phyloP scores from a whole-genome alignment of 208 protist species.

The Porcisia deanei region DNA sequence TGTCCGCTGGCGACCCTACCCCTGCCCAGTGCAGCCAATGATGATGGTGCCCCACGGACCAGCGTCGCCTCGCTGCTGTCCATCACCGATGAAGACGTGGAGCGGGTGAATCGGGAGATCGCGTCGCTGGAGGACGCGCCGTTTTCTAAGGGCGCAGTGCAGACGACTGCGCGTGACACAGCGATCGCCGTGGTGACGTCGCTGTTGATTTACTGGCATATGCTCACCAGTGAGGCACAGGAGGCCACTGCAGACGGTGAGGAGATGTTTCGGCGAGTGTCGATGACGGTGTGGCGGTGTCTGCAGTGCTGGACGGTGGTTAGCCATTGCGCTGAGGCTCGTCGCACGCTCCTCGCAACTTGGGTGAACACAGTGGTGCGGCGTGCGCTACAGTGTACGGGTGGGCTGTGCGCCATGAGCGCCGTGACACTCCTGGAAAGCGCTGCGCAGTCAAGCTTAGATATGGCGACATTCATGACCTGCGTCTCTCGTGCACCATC shows the following conservation, averaged over 20 bases:
- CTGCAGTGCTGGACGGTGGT: constrained; percentile 6
- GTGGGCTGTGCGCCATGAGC: background rate
- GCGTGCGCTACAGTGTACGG: constrained; percentile 7
- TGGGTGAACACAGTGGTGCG: constrained; percentile 26
- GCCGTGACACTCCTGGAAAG: background rate
- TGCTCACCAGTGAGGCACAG: constrained; percentile 7
- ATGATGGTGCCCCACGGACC: background rate
- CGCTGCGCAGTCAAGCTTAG: background rate
- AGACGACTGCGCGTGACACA: background rate
- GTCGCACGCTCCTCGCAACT: background rate
- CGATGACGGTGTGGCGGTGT: constrained; percentile 19
- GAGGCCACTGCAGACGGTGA: background rate
- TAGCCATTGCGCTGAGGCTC: background rate
- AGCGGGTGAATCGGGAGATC: background rate
- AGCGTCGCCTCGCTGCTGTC: constrained; percentile 6
- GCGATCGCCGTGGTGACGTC: constrained; percentile 22
- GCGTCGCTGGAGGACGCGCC: background rate
- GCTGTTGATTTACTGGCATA: constrained; percentile 28
- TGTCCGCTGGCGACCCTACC: constrained; percentile 26
- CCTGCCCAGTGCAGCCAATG: background rate
- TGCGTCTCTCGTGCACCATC: too few relatives aligned
- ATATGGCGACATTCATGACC: background rate
- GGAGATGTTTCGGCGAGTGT: constrained; percentile 1
- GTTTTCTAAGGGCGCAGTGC: background rate
- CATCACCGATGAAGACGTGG: background rate